These are phyloP conservation scores for Clarkia xantiana DNA, from an alignment of 345 rosid species.

Conservation along the genomic window DNA sequence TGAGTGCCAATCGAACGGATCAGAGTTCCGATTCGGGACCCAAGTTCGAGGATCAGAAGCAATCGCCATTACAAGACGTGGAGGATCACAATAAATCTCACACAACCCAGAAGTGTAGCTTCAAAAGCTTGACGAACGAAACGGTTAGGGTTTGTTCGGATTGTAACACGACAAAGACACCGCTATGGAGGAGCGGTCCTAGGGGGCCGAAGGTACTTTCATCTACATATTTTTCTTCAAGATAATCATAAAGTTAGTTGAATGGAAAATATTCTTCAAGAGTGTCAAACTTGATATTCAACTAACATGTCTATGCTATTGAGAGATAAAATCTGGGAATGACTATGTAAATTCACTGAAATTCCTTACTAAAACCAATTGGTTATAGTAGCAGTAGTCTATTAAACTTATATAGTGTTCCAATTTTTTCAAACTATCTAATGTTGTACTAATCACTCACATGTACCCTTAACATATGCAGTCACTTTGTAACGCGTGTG, in stretches of 20 bases:
- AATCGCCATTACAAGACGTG: constrained; percentile 9
- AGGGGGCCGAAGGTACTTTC: constrained; percentile 42
- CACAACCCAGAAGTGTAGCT: constrained; percentile 2
- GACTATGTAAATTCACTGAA: too few species aligned
- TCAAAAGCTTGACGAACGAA: not conserved
- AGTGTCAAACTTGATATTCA: not conserved
- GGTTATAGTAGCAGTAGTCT: too few species aligned
- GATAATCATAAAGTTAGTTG: too few species aligned
- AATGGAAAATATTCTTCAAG: not conserved
- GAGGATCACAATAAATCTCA: constrained; percentile 15
- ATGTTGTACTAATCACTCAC: too few species aligned
- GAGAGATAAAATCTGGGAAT: too few species aligned
- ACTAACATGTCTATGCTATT: too few species aligned
- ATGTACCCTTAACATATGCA: constrained; percentile 14
- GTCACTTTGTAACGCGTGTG: constrained; percentile 93
- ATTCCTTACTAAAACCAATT: too few species aligned
- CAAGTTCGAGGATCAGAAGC: constrained; percentile 6
- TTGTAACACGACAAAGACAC: constrained; percentile 46
- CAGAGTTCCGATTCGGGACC: not conserved
- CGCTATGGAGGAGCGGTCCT: constrained; percentile 72
- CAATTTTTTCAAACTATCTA: too few species aligned
- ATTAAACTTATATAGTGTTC: too few species aligned
- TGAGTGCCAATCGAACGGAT: not conserved
- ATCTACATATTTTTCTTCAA: not conserved
- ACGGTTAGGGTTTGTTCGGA: constrained; percentile 36